A percentile compares a stretch with the other conserved stretches of the same genome.
These are phyloP conservation scores for Chytridium lagenaria DNA, from an alignment of 371 early-diverging fungal species.

Conservation along the genomic window DNA sequence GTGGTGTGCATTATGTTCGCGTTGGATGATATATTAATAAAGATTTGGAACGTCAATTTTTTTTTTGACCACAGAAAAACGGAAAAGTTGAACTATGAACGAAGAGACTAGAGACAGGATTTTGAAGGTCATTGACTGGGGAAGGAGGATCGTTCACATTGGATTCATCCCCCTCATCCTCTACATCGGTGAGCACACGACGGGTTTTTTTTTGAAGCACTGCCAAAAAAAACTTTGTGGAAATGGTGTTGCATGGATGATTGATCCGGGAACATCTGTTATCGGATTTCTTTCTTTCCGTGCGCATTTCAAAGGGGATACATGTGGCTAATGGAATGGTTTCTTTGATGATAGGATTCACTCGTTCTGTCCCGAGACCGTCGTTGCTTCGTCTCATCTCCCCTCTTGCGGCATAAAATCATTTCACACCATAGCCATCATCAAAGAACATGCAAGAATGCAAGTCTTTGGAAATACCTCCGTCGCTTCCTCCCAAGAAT, in stretches of 20 bases:
- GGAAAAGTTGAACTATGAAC: too few species aligned
- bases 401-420: slow-evolving; percentile 47
- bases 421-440: background rate
- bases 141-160: slow-evolving; percentile 46
- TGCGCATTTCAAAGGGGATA: too few species aligned
- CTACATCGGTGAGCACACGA: slow-evolving; percentile 45
- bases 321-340: too few species aligned
- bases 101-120: slow-evolving; percentile 53
- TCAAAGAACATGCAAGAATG: background rate
- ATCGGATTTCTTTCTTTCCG: background rate
- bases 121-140: slow-evolving; percentile 45
- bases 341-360: slow-evolving; percentile 55
- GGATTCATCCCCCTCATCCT: slow-evolving; percentile 56
- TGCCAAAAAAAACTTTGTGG: background rate
- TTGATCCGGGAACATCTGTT: background rate
- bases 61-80: too few species aligned
- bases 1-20: too few species aligned
- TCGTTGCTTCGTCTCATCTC: slow-evolving; percentile 50
- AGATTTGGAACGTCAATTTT: too few species aligned
- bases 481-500: too few species aligned
- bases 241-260: too few species aligned
- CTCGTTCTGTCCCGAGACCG: slow-evolving; percentile 47
- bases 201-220: background rate
- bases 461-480: too few species aligned
- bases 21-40: too few species aligned